Evolutionary conservation across 176 grass and related monocot genomes (phyloP).

Genomic region (Oryza glumipatula): DNA sequence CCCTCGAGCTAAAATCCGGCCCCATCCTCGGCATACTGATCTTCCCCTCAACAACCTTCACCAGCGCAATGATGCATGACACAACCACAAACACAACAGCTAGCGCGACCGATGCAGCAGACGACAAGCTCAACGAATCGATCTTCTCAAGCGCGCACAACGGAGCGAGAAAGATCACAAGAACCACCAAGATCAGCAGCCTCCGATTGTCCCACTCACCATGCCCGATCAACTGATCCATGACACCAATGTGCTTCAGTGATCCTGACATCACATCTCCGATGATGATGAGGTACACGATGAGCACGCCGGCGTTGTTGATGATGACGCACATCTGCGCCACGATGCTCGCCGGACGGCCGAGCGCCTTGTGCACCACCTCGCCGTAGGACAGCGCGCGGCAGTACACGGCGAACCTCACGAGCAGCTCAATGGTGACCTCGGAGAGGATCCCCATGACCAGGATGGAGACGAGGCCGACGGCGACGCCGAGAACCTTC

Average conservation of each 20-base stretch:
- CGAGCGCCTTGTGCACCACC: conserved; percentile 75
- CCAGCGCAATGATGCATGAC: conserved; percentile 65
- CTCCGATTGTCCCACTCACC: conserved; percentile 89
- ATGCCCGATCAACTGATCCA: conserved; percentile 84
- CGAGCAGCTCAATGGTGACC: conserved; percentile 90
- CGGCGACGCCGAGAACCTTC: conserved; percentile 91
- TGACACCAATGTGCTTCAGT: conserved; percentile 73
- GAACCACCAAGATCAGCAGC: conserved; percentile 76
- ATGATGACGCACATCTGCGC: conserved; percentile 87
- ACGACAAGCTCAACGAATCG: conserved; percentile 86
- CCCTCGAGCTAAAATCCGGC: conserved; percentile 75
- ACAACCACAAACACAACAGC: conserved; percentile 84
- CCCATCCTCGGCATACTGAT: conserved; percentile 70
- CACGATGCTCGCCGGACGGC: conserved; percentile 63
- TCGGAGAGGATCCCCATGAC: conserved; percentile 88
- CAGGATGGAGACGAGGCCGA: conserved; percentile 73
- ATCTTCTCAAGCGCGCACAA: conserved; percentile 90
- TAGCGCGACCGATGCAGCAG: conserved; percentile 77
- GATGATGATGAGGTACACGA: conserved; percentile 95
- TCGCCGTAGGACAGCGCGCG: conserved; percentile 83
- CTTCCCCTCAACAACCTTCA: conserved; percentile 75
- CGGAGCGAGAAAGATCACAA: conserved; percentile 76
- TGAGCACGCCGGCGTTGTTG: conserved; percentile 86
- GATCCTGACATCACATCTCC: conserved; percentile 98
- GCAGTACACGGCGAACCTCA: conserved; percentile 75